phyloP scores from a whole-genome alignment of 306 rosid species.

The Clitoria ternatea region DNA sequence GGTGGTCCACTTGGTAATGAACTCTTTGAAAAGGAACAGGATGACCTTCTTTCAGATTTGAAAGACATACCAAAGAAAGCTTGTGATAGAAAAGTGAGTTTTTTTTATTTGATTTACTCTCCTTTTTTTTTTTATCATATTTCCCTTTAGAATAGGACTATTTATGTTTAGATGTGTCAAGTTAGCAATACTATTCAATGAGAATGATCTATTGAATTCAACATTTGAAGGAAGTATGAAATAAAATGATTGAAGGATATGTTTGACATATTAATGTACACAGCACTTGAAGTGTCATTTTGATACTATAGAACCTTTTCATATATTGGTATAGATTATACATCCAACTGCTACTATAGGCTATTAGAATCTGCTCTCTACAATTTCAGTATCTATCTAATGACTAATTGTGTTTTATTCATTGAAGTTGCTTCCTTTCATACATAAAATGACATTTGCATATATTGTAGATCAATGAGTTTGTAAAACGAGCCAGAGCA shows the following conservation, averaged over 20 bases:
- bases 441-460: not conserved
- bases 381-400: not conserved
- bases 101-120: not conserved
- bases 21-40: slow-evolving; percentile 89
- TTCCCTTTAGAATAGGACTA: not conserved
- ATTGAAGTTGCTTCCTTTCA: not conserved
- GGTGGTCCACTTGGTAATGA: slow-evolving; percentile 75
- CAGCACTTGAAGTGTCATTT: not conserved
- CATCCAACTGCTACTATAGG: not conserved
- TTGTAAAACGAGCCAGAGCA: slow-evolving; percentile 88
- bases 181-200: not conserved
- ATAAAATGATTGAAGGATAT: not conserved
- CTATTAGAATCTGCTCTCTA: not conserved
- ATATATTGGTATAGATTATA: not conserved
- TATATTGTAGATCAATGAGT: slow-evolving; percentile 76
- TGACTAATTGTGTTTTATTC: not conserved
- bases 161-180: not conserved
- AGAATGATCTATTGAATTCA: not conserved
- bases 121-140: not conserved
- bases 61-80: slow-evolving; percentile 95
- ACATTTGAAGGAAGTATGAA: not conserved
- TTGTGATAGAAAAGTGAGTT: slow-evolving; percentile 86
- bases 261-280: not conserved
- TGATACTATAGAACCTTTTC: not conserved
- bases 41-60: slow-evolving; percentile 81